Evolutionary conservation across 768 basidiomycete genomes (phyloP), one percentile per base, ranked within the genome.

Genomic region (Lactifluus pinguis): DNA sequence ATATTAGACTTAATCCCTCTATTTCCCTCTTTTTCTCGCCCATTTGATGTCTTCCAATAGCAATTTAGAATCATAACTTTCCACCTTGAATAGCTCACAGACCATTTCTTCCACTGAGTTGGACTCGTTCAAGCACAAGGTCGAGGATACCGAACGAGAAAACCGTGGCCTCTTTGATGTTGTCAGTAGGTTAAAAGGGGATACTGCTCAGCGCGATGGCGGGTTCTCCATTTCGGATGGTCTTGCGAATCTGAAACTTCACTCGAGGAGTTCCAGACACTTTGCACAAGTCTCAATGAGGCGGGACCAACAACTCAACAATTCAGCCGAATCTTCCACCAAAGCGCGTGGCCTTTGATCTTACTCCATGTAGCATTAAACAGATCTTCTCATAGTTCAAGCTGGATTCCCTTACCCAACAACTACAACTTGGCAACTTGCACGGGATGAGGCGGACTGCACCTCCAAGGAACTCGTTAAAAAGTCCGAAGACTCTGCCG

Each of bases 91-190:
- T 11, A 80, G 68, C 42, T 81, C 85, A 0, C 82, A 86, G 48
- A 76, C 82, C 11, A 77, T 83, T 0, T 85, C 89, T 1, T 25
- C 84, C 4, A 73, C 77, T 1, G 87, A 87, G 69, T 70, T 83
- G 8, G 84, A 83, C 39, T 70, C 74, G 6, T 69, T 90, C 41
- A 83, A 79, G 65, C 79, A 73, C 57, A 81, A 83, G 42, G 73
- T 87, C 5, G 84, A 91, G 21, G 88, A 91, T 62, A 80, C 81
- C 1, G 92, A 97, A 64, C 80, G 89, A 57, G 95, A 97, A 77
- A 97, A 97, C 73, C 83, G 92, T 38, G 92, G 95, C 63, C 80
- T 97, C 50, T 77, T 95, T 47, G 83, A 81, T 32, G 87, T 93
- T 48, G 83, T 94, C 5, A 92, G 88, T 70, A 80, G 89, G 55